Evolutionary conservation across 192 early-diverging fungal genomes (phyloP).

Genomic region (Coemansia brasiliensis): DNA sequence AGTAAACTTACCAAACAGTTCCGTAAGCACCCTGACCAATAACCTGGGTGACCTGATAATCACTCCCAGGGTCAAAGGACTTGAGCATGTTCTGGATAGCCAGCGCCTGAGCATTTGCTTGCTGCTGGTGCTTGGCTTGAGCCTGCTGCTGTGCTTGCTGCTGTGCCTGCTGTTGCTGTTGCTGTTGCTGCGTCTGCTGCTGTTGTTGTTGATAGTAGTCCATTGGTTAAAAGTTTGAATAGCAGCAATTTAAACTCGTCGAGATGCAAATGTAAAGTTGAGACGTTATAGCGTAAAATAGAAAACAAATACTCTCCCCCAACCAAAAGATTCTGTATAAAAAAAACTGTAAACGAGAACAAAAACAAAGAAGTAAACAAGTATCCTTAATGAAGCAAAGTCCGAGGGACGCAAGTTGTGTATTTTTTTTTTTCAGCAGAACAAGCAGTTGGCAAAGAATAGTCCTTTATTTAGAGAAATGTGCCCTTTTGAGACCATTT

Average conservation of each 20-base stretch:
- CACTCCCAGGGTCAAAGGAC: conserved; percentile 74
- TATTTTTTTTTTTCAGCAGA: too few relatives aligned
- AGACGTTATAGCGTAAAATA: too few relatives aligned
- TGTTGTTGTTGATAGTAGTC: conserved; percentile 40
- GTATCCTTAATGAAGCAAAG: too few relatives aligned
- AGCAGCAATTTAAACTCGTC: background rate
- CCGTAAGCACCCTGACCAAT: conserved; percentile 95
- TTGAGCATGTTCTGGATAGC: conserved; percentile 54
- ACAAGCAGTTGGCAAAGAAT: background rate
- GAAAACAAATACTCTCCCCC: too few relatives aligned
- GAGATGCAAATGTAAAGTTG: conserved; percentile 3
- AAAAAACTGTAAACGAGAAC: background rate
- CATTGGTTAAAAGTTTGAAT: conserved; percentile 8
- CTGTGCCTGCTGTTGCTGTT: conserved; percentile 30
- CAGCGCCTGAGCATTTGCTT: conserved; percentile 44
- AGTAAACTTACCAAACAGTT: conserved; percentile 76
- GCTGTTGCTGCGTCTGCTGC: conserved; percentile 12
- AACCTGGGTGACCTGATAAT: conserved; percentile 83
- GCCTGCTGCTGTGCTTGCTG: conserved; percentile 34
- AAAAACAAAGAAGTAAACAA: background rate
- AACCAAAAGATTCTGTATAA: too few relatives aligned
- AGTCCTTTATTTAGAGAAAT: background rate
- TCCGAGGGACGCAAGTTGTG: too few relatives aligned
- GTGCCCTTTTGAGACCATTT: background rate
- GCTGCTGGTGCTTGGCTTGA: conserved; percentile 47